Base-by-base conservation (phyloP, 1,284 basidiomycete genomes). In the Blastosporella zonata region DNA sequence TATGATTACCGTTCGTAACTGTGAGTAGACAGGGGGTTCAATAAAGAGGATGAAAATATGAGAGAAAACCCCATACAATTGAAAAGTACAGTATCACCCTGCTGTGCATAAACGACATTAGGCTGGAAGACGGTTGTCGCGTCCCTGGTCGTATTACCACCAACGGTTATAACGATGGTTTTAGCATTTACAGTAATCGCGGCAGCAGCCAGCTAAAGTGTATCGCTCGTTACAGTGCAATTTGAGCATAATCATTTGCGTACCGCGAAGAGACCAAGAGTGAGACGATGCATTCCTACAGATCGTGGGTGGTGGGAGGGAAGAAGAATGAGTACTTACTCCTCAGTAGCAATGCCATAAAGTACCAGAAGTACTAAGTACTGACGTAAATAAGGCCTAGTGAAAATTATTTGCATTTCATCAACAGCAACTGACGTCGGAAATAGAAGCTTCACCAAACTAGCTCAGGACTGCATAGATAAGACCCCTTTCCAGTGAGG, bases 1-100 rank as follows among this genome's bases (percentile, higher is more conserved):
- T 77, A 61, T 81, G 79, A 62, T 78, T 82, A 36, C 80, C 81
- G 48, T 67, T 56, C 0, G 75, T 78, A 63, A 82, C 78, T 79
- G 54, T 5, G 9, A 17, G 31, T 10, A 39, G 18, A 27, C 15
- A 20, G 38, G 42, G 41, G 61, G n/a, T n/a, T 42, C 15, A 33
- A 52, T 3, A 23, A 25, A 17, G 17, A 2, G 23, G 20, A 54
- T 61, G 50, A 56, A 25, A 21, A 20, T 2, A 25, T n/a, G 15
- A 13, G 3, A 8, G 22, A 29, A 15, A 17, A 34, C 42, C 62
- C 38, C 49, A n/a, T n/a, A 79, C 79, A 82, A 58, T 79, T 81
- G 71, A 83, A 82, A 40, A 71, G 28, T 49, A 83, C 71, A 13
- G 66, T 65, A 56, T 82, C 80, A 23, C 75, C 75, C 28, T 68